phyloP scores from a whole-genome alignment of 179 eudicot genomes.

The Spergularia azorica region DNA sequence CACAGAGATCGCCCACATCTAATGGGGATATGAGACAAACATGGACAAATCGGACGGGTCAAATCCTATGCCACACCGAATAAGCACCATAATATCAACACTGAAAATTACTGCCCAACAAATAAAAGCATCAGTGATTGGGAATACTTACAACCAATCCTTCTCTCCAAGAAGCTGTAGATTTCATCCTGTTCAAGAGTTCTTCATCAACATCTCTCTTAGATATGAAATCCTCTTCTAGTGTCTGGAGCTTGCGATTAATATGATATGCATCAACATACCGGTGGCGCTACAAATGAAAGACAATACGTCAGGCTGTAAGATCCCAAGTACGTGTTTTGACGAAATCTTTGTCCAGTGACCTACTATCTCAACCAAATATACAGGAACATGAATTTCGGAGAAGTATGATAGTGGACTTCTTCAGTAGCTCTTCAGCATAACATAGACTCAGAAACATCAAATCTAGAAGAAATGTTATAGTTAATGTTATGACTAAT shows the following conservation, averaged over 20 bases:
- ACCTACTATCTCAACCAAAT: not conserved
- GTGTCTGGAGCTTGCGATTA: constrained; percentile 56
- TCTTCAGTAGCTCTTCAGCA: not conserved
- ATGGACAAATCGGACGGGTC: too few species aligned
- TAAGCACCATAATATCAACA: constrained; percentile 14
- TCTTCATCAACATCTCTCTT: constrained; percentile 49
- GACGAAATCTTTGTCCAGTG: not conserved
- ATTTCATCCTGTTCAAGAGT: constrained; percentile 44
- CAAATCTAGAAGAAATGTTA: not conserved
- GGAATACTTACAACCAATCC: constrained; percentile 83
- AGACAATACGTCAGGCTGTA: not conserved
- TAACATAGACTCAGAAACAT: constrained; percentile 4
- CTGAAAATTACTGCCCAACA: not conserved
- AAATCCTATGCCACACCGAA: not conserved
- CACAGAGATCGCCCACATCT: not conserved
- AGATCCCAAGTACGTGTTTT: not conserved
- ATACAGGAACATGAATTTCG: not conserved
- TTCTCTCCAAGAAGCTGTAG: constrained; percentile 73
- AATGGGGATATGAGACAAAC: not conserved
- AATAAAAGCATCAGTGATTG: not conserved
- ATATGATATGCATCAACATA: constrained; percentile 83
- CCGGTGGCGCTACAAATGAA: constrained; percentile 64
- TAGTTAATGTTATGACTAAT: not conserved
- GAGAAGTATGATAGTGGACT: not conserved
- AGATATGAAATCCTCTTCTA: constrained; percentile 74